These are phyloP conservation scores for Rhizoctonia solani DNA, from an alignment of 1,284 basidiomycete species.

Conservation along the genomic window DNA sequence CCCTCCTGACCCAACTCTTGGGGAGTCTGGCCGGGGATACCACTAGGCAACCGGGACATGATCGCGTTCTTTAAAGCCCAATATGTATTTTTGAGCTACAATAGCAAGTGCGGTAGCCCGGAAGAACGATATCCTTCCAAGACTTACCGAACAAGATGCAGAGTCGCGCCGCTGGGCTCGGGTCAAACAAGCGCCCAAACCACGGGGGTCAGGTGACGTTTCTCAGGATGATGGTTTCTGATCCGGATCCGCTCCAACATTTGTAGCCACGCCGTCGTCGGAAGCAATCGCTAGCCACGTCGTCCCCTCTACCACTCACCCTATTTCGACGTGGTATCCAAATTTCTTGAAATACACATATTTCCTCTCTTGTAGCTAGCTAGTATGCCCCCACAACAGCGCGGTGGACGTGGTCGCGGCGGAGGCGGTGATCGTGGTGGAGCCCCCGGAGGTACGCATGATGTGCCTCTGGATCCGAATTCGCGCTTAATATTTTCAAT, in stretches of 20 bases:
- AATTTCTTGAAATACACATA: background rate
- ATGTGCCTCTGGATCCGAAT: no score
- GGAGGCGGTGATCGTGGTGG: background rate
- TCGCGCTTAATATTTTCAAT: background rate
- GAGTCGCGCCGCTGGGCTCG: conserved; percentile 8
- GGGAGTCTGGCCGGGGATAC: conserved; percentile 29
- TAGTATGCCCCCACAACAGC: background rate
- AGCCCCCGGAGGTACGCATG: background rate
- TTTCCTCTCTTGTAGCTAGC: background rate
- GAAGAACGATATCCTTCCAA: background rate
- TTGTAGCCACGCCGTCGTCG: background rate
- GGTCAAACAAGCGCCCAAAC: conserved; percentile 24
- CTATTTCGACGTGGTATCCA: background rate
- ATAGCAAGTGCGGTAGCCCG: background rate
- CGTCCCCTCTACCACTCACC: background rate
- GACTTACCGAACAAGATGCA: background rate
- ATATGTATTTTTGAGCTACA: background rate
- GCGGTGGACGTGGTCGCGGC: background rate
- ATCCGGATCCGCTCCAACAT: background rate
- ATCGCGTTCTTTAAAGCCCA: background rate
- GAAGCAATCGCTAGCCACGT: conserved; percentile 11
- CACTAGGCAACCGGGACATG: conserved; percentile 27
- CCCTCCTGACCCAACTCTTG: conserved; percentile 38
- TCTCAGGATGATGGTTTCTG: background rate
- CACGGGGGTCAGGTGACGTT: background rate